phyloP scores from a whole-genome alignment of 2,329 filamentous ascomycete genomes.

The Diaporthe helianthi region DNA sequence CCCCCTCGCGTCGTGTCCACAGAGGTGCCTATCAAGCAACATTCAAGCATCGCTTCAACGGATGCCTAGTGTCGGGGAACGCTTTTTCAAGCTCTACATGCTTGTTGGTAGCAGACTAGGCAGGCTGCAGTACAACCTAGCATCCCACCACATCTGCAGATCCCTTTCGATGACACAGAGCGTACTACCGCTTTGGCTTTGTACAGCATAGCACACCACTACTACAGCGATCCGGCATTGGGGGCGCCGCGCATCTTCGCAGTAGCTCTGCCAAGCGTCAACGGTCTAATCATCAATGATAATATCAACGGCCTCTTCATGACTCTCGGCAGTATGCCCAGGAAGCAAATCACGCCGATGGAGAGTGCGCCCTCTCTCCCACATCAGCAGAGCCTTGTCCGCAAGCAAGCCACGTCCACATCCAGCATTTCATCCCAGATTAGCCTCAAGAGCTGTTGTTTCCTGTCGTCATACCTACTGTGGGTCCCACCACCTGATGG shows the following conservation, averaged over 20 bases:
- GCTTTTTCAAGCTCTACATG: slow-evolving; percentile 2
- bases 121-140: slow-evolving; percentile 31
- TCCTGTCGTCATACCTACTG: slow-evolving; percentile 20
- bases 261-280: slow-evolving; percentile 31
- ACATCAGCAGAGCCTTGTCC: background rate
- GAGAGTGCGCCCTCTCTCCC: background rate
- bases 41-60: slow-evolving; percentile 13
- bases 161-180: slow-evolving; percentile 16
- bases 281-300: slow-evolving; percentile 24
- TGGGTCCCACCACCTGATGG: slow-evolving; percentile 10
- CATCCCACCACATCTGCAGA: slow-evolving; percentile 27
- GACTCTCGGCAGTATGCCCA: slow-evolving; percentile 1
- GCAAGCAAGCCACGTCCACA: background rate
- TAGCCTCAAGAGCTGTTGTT: slow-evolving; percentile 1
- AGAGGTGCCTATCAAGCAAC: slow-evolving; percentile 24
- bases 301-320: slow-evolving; percentile 15
- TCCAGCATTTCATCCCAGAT: background rate
- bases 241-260: slow-evolving; percentile 21
- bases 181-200: slow-evolving; percentile 16
- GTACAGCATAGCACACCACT: slow-evolving; percentile 16
- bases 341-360: background rate
- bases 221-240: slow-evolving; percentile 23
- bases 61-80: slow-evolving; percentile 9
- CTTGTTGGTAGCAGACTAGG: slow-evolving; percentile 16
- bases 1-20: slow-evolving; percentile 3